Base-by-base conservation (phyloP, 2,329 filamentous ascomycete species). In the Sporothrix brasiliensis region DNA sequence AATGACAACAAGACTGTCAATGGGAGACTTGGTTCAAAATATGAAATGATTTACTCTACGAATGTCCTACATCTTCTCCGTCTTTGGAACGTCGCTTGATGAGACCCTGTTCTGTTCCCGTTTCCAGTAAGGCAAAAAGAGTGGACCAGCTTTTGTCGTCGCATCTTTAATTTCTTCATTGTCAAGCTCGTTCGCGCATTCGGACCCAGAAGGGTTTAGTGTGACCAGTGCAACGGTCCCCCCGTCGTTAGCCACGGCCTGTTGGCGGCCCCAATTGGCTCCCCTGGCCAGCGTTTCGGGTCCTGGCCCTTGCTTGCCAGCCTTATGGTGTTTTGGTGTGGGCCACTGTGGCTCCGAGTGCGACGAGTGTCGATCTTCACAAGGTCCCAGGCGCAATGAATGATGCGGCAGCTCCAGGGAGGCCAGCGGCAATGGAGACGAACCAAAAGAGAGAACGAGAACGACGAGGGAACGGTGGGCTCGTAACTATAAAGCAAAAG, bases 201-300 rank as follows among this genome's bases (percentile, higher is more conserved):
- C 69, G 49, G 53, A 44, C 71, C 71, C 24, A 34, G 69, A 69
- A 16, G 2, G 54, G 71, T 50, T 50, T 72, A 71, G 71, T 24
- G 68, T 21, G 9, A 1, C 58, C 58, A 44, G 9, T 44, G 53
- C 54, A 16, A 27, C 39, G 34, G 58, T 11, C 6, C 56, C 54
- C 14, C 56, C 56, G 56, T 60, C 2, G 53, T 19, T 5, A 21
- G 27, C 13, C 53, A 19, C 27, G 53, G 27, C 53, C n/a, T n/a
- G 27, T n/a, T 24, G 52, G 3, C 44, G 44, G 1, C 44, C 44
- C 44, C 44, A 19, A 49, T 49, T 16, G 44, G 19, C 9, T 9
- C 19, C 24, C 11, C 6, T 21, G 10, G 11, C n/a, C 10, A 60
- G 19, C 39, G 39, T 63, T 44, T 47, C n/a, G 34, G 34, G 34